Conservation (phyloP, 2,329 filamentous ascomycete genomes). For the Ophiostoma perfectum region DNA sequence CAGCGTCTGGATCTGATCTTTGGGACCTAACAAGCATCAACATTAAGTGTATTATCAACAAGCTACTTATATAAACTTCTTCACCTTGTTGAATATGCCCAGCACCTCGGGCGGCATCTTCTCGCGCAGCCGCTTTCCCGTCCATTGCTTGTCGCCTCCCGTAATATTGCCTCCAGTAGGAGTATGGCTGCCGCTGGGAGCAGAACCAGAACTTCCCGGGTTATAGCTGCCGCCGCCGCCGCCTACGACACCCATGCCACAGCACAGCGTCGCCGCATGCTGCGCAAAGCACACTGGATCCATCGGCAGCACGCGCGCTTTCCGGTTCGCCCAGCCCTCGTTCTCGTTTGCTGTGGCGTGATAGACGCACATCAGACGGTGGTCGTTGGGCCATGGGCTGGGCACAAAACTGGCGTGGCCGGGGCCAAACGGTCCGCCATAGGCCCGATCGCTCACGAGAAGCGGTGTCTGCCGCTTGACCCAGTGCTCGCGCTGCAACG, state of each 20-base stretch:
- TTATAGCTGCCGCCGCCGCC: not conserved
- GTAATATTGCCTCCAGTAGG: not conserved
- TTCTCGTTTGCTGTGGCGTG: conserved; percentile 9
- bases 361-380: conserved; percentile 7
- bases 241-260: not conserved
- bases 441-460: conserved; percentile 9
- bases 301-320: conserved; percentile 7
- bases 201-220: not conserved
- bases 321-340: conserved; percentile 12
- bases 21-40: no score
- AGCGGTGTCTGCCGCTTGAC: conserved; percentile 6
- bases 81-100: conserved; percentile 11
- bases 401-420: conserved; percentile 8
- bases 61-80: not conserved
- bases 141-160: conserved; percentile 9
- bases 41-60: no score
- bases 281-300: conserved; percentile 9
- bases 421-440: conserved; percentile 11
- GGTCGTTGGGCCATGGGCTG: conserved; percentile 3
- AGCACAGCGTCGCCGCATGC: not conserved
- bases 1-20: no score
- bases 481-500: conserved; percentile 8
- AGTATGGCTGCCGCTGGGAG: not conserved
- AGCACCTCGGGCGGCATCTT: conserved; percentile 13
- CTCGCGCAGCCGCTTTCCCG: not conserved